phyloP scores from a whole-genome alignment of 495 filamentous ascomycete species.

The Lasiosphaeria hispida region DNA sequence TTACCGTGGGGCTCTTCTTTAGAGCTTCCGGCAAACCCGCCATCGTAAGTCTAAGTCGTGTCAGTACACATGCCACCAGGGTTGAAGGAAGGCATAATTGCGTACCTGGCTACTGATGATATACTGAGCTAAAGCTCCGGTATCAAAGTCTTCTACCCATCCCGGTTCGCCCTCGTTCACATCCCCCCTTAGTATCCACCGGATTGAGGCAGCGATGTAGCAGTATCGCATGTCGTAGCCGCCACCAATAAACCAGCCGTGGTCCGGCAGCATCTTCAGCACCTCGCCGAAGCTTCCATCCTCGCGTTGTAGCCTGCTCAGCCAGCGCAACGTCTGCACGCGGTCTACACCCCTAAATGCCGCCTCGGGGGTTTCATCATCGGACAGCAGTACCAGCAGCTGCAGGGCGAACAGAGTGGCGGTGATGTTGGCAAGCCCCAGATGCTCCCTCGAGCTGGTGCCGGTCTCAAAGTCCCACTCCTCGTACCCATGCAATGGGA shows the following conservation, averaged over 20 bases:
- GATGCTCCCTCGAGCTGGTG: slow-evolving; percentile 44
- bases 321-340: slow-evolving; percentile 65
- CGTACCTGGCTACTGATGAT: slow-evolving; percentile 54
- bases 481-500: slow-evolving; percentile 34
- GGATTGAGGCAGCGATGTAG: slow-evolving; percentile 74
- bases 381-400: slow-evolving; percentile 69
- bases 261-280: slow-evolving; percentile 47
- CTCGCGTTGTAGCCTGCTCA: slow-evolving; percentile 70
- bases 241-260: slow-evolving; percentile 61
- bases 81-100: background rate
- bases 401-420: slow-evolving; percentile 86
- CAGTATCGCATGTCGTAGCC: slow-evolving; percentile 84
- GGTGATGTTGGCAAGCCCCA: slow-evolving; percentile 80
- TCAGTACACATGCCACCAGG: background rate
- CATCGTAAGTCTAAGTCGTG: slow-evolving; percentile 74
- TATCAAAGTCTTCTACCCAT: slow-evolving; percentile 68
- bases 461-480: slow-evolving; percentile 32
- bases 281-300: slow-evolving; percentile 93
- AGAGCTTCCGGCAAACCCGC: slow-evolving; percentile 78
- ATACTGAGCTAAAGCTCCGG: slow-evolving; percentile 64
- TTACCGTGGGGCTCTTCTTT: slow-evolving; percentile 86
- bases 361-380: slow-evolving; percentile 54
- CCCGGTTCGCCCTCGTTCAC: slow-evolving; percentile 51
- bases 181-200: slow-evolving; percentile 73
- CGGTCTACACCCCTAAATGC: slow-evolving; percentile 59